These are phyloP conservation scores for Solanum rostratum DNA, from an alignment of 257 asterid genomes.

Conservation along the genomic window DNA sequence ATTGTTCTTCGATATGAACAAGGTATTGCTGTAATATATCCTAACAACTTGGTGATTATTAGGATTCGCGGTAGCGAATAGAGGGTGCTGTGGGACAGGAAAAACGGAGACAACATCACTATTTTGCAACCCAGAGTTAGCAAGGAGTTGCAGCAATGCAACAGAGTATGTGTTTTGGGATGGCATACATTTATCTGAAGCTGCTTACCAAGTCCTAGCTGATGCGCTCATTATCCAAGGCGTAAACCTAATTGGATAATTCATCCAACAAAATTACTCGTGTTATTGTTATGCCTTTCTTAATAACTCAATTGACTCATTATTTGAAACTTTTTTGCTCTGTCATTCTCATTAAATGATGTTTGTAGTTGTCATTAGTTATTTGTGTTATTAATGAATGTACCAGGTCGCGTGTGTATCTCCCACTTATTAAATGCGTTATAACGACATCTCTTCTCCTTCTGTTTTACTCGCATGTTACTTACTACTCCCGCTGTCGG, in stretches of 20 bases:
- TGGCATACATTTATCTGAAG: slow-evolving; percentile 87
- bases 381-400: neutral
- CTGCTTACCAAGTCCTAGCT: slow-evolving; percentile 70
- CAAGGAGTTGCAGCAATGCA: slow-evolving; percentile 69
- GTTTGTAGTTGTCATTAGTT: neutral
- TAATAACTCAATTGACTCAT: neutral
- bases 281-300: neutral
- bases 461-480: too few species aligned
- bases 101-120: slow-evolving; percentile 52
- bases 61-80: slow-evolving; percentile 71
- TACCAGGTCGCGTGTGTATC: neutral
- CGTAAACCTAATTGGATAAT: slow-evolving; percentile 40
- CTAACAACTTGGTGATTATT: too few species aligned
- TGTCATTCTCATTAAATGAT: neutral
- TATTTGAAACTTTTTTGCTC: neutral
- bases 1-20: too few species aligned
- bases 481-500: too few species aligned
- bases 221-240: slow-evolving; percentile 57
- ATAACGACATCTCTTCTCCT: neutral
- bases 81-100: slow-evolving; percentile 90
- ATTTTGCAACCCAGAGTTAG: slow-evolving; percentile 69
- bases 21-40: too few species aligned
- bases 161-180: slow-evolving; percentile 86
- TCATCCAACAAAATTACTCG: slow-evolving; percentile 3
- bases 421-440: neutral